Conservation (phyloP, 345 rosid species). For the Camelina hispida region DNA sequence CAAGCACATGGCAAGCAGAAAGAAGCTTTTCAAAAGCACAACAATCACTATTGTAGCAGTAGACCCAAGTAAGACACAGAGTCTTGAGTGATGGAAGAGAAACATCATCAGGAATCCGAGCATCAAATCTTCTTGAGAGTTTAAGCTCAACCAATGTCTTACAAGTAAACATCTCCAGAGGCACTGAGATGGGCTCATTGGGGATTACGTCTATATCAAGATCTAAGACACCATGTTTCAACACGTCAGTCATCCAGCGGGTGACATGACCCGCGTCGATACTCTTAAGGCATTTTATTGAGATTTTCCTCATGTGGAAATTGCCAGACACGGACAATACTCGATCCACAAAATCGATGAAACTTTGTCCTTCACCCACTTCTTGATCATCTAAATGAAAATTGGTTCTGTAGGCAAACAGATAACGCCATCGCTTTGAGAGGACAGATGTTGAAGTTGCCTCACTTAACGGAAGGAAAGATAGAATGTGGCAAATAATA, state of each 20-base stretch:
- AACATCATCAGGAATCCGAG: neutral
- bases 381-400: neutral
- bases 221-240: neutral
- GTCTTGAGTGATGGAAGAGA: neutral
- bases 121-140: neutral
- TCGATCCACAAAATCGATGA: conserved; percentile 2
- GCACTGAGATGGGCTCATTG: neutral
- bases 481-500: neutral
- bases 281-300: no score
- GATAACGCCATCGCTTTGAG: neutral
- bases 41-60: neutral
- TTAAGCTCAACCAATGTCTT: neutral
- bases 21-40: neutral
- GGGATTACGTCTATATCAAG: neutral
- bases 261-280: no score
- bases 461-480: neutral
- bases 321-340: neutral
- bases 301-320: neutral
- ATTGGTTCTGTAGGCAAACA: neutral
- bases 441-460: neutral
- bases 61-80: neutral
- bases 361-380: neutral
- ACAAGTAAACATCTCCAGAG: neutral
- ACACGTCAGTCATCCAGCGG: conserved; percentile 12
- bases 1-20: conserved; percentile 15